phyloP scores from a whole-genome alignment of 1,139 yeast genomes.

The Diutina siamensis region DNA sequence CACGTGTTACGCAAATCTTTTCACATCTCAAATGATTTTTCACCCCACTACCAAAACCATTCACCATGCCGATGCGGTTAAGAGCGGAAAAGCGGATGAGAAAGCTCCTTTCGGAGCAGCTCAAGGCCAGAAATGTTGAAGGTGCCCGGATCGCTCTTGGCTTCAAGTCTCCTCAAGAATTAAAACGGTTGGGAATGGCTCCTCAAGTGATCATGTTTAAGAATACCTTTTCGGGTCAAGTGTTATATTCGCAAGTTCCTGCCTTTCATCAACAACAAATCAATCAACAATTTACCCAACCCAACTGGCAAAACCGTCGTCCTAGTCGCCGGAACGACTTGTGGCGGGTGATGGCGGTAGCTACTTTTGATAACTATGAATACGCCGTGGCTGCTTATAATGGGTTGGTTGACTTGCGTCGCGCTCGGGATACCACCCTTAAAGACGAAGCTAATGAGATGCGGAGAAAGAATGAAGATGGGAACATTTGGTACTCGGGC shows the following conservation, averaged over 20 bases:
- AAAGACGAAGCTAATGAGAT: slow-evolving; percentile 51
- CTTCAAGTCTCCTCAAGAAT: slow-evolving; percentile 22
- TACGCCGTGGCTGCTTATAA: slow-evolving; percentile 66
- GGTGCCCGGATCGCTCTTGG: slow-evolving; percentile 38
- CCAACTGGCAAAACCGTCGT: slow-evolving; percentile 80
- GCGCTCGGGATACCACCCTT: slow-evolving; percentile 52
- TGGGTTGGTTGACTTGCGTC: slow-evolving; percentile 62
- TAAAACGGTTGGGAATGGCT: slow-evolving; percentile 30
- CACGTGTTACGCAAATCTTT: slow-evolving; percentile 6
- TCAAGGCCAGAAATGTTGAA: slow-evolving; percentile 30
- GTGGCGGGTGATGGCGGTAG: slow-evolving; percentile 89
- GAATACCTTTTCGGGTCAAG: slow-evolving; percentile 83
- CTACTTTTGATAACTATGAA: slow-evolving; percentile 52
- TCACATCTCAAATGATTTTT: slow-evolving; percentile 3
- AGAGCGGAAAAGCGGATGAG: slow-evolving; percentile 41
- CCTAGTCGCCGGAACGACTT: slow-evolving; percentile 75
- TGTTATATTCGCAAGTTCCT: slow-evolving; percentile 78
- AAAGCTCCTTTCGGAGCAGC: slow-evolving; percentile 36
- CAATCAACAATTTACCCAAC: slow-evolving; percentile 58
- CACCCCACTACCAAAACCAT: slow-evolving; percentile 6
- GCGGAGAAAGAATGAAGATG: slow-evolving; percentile 66
- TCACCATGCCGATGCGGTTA: slow-evolving; percentile 32
- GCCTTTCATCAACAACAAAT: slow-evolving; percentile 61
- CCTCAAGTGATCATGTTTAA: slow-evolving; percentile 79
- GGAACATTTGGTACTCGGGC: slow-evolving; percentile 76